A percentile compares a stretch with the other conserved stretches of the same genome.
These are phyloP conservation scores for Cubamyces lactineus DNA, from an alignment of 768 basidiomycete species.

Conservation along the genomic window DNA sequence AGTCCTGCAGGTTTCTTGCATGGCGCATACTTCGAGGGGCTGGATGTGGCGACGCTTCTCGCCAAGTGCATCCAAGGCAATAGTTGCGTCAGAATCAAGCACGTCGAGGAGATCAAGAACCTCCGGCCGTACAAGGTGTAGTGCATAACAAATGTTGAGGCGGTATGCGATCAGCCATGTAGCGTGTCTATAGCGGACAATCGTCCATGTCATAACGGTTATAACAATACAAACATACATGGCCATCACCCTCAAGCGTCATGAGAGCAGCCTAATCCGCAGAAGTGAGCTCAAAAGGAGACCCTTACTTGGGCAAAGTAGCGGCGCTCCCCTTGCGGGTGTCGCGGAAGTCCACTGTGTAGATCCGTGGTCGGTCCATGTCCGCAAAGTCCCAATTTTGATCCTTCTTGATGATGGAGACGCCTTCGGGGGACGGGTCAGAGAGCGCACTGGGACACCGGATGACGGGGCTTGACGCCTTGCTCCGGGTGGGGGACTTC, in stretches of 20 bases:
- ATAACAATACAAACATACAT: no score
- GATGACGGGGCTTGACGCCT: slow-evolving; percentile 2
- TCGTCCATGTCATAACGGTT: no score
- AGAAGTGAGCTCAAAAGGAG: not conserved
- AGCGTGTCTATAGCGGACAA: not conserved
- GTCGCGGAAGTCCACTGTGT: slow-evolving; percentile 25
- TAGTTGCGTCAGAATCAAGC: slow-evolving; percentile 13
- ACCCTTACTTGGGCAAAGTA: not conserved
- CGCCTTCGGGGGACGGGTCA: slow-evolving; percentile 10
- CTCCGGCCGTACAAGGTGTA: slow-evolving; percentile 28
- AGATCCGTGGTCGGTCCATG: slow-evolving; percentile 27
- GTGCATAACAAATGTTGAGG: not conserved
- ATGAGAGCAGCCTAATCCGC: not conserved
- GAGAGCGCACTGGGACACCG: slow-evolving; percentile 20
- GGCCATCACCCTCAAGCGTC: no score
- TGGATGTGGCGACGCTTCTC: slow-evolving; percentile 32
- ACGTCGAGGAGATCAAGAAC: slow-evolving; percentile 30
- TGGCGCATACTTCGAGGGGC: slow-evolving; percentile 40
- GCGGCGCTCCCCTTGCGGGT: not conserved
- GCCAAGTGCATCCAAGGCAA: slow-evolving; percentile 33
- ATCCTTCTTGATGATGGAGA: slow-evolving; percentile 25
- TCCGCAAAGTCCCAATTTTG: slow-evolving; percentile 30
- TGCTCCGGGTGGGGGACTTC: slow-evolving; percentile 2
- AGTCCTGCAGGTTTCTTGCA: slow-evolving; percentile 34
- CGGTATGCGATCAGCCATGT: no score